Evolutionary conservation across 495 filamentous ascomycete genomes (phyloP), one percentile per base, ranked within the genome.

Genomic region (Aspergillus indologenus): DNA sequence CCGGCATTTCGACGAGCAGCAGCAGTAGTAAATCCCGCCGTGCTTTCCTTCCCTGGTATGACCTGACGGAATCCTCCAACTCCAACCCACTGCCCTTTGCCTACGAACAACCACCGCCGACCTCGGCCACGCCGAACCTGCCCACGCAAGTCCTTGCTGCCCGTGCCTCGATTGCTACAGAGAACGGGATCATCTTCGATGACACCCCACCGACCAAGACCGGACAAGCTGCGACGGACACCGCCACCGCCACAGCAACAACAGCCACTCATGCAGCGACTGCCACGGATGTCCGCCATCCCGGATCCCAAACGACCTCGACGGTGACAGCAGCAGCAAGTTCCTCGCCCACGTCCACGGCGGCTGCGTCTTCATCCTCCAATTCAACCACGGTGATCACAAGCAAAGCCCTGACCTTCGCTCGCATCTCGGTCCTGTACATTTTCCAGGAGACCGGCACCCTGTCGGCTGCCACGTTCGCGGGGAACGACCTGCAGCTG

Each of bases 381-480:
- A 52, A 53, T n/a, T 31, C 48, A 17, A 51, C 54, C 55, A 19
- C 50, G 53, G 48, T 65, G 42, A 57, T 64, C 8, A 59, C 61
- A 3, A 40, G 34, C 34, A 54, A 62, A 18, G 67, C 77, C 9
- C 71, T 80, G 40, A 72, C 80, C 24, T 83, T 83, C 60, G 77
- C 79, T 1, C 70, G 72, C 50, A 66, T 75, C 22, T 74, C 77
- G 9, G 75, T 83, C 12, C 67, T 83, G 19, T 81, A 79, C 60
- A 77, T 83, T 56, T 67, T 82, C 42, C 69, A 81, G 63, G 71
- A 79, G 54, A 80, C 79, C 0, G 74, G 74, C 1, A 68, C 68
- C 0, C 58, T 83, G 0, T 62, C 68, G 2, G 70, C 72, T 11
- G 72, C 71, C 18, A 63, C 65, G 47, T 59, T 61, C 53, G 72